phyloP scores from a whole-genome alignment of 345 rosid genomes.

The Populus deltoides region DNA sequence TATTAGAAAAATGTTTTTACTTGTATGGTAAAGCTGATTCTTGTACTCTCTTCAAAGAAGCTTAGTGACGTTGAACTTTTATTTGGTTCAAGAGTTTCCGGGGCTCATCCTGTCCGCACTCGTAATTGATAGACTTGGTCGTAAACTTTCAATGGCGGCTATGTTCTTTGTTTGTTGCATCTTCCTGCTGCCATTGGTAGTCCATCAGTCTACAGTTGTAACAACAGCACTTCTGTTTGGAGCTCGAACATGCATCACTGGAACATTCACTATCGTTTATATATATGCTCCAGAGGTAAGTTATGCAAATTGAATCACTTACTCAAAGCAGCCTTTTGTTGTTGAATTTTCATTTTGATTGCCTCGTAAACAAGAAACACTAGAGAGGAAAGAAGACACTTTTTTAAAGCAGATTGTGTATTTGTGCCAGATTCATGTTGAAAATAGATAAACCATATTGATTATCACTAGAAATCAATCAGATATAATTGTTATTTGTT shows the following conservation, averaged over 20 bases:
- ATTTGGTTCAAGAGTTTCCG: constrained; percentile 38
- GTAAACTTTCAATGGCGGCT: constrained; percentile 73
- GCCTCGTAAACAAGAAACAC: not conserved
- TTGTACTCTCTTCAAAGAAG: not conserved
- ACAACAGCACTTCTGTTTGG: constrained; percentile 75
- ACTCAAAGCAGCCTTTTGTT: not conserved
- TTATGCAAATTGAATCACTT: not conserved
- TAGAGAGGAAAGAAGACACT: no score
- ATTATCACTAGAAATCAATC: not conserved
- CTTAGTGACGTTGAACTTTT: constrained; percentile 11
- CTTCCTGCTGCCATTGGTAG: constrained; percentile 69
- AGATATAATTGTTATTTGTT: no score
- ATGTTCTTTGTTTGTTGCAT: constrained; percentile 72
- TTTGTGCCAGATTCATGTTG: not conserved
- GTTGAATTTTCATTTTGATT: not conserved
- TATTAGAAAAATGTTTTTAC: not conserved
- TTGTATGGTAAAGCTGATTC: not conserved
- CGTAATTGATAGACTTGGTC: constrained; percentile 73
- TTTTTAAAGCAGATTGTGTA: not conserved
- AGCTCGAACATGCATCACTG: constrained; percentile 81
- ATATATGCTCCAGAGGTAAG: constrained; percentile 91
- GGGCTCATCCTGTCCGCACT: constrained; percentile 78
- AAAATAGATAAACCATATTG: not conserved
- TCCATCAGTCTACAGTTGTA: constrained; percentile 53
- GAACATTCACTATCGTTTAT: constrained; percentile 63